Evolutionary conservation across 306 rosid genomes (phyloP), one percentile per base, ranked within the genome.

Genomic region (Trichosanthes truncata): DNA sequence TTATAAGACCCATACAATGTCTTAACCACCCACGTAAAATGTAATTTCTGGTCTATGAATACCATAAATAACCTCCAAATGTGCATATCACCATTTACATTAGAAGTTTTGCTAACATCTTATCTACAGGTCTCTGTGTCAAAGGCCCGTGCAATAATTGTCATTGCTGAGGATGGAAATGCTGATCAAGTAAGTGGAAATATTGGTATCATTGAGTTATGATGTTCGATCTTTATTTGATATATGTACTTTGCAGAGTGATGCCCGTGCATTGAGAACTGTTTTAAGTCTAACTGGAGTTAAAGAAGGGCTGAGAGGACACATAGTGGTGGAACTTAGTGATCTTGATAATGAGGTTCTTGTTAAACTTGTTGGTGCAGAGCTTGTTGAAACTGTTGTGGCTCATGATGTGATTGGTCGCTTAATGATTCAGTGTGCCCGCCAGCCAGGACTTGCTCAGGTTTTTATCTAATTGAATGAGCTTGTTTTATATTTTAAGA

Each of bases 361-460:
- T 45, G 98, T 93, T 49, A 93, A 93, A 85, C 98, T 93, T 83
- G 98, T 93, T 83, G 98, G 98, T 56, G 97, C 95, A 69, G 95
- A 93, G 78, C 97, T 91, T 90, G 92, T 93, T 78, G 97, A 93
- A 87, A 93, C 98, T 78, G 97, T 93, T 78, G 97, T 93, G 86
- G 98, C 98, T 78, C 98, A 93, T 80, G 97, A 93, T 87, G 98
- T 93, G 73, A 93, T 91, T 78, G 97, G 98, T 45, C 97, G 98
- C 79, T 83, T 93, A 90, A 93, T 93, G 98, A 93, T 93, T 85
- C 98, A 93, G 82, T 93, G 98, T 85, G 97, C 98, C 61, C 89
- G 93, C 82, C 98, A 91, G 86, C 98, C 98, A 53, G 98, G 98
- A 80, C 98, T 93, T 87, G 98, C 98, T 67, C 97, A 93, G 95